Conservation (phyloP, 306 rosid species). For the Vigna mungo region DNA sequence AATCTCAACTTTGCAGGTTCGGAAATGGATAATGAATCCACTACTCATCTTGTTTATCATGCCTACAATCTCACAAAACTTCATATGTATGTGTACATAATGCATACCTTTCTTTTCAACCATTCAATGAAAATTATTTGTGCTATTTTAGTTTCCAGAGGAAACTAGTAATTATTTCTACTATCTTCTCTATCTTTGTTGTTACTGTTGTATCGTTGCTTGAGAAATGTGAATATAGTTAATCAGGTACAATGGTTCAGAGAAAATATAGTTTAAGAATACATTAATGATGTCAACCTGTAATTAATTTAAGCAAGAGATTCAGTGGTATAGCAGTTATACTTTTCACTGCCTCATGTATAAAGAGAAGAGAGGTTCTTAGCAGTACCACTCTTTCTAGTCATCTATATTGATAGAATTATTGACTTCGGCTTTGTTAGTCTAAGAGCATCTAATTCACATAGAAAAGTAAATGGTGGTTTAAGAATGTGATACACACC, state of each 20-base stretch:
- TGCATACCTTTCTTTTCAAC: not conserved
- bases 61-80: conserved; percentile 83
- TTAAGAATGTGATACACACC: not conserved
- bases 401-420: too few species aligned
- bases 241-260: conserved; percentile 11
- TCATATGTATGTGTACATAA: conserved; percentile 57
- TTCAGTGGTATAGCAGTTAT: conserved; percentile 20
- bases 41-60: conserved; percentile 73
- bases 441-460: too few species aligned
- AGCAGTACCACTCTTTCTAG: too few species aligned
- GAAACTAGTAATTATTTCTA: too few species aligned
- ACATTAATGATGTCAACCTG: not conserved
- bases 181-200: too few species aligned
- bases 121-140: too few species aligned
- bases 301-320: conserved; percentile 1
- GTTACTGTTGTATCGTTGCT: conserved; percentile 6
- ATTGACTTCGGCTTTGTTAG: too few species aligned
- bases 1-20: conserved; percentile 83
- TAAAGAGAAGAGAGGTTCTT: too few species aligned
- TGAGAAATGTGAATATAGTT: not conserved
- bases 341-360: too few species aligned
- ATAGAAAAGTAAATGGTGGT: not conserved
- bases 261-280: conserved; percentile 7
- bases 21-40: conserved; percentile 93
- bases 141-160: too few species aligned